These are phyloP conservation scores for Wallacemonas collosoma DNA, from an alignment of 208 protist species.

Conservation along the genomic window DNA sequence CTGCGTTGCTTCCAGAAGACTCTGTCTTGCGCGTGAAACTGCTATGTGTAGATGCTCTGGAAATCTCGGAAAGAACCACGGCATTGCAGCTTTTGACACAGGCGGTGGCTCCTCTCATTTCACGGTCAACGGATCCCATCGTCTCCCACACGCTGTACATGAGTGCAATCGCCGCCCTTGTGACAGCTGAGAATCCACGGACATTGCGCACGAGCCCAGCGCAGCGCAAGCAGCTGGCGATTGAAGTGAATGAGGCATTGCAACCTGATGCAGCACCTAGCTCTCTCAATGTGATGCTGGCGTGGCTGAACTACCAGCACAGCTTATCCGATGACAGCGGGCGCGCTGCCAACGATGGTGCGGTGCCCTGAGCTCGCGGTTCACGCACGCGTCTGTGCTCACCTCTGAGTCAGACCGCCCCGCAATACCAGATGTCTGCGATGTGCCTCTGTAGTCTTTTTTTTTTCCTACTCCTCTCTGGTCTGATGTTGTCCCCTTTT, in stretches of 20 bases:
- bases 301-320: constrained; percentile 70
- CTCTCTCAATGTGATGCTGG: constrained; percentile 62
- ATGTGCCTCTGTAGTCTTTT: background rate
- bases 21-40: constrained; percentile 59
- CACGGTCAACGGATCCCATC: constrained; percentile 31
- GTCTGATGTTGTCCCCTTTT: background rate
- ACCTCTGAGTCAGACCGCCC: background rate
- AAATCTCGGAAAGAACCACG: constrained; percentile 18
- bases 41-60: constrained; percentile 56
- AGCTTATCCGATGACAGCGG: background rate
- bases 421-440: background rate
- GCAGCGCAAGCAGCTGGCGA: constrained; percentile 28
- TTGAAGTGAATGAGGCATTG: constrained; percentile 71
- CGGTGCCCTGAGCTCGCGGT: background rate
- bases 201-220: constrained; percentile 5
- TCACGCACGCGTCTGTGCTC: background rate
- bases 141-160: constrained; percentile 38
- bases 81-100: constrained; percentile 45
- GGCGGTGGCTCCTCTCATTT: constrained; percentile 51
- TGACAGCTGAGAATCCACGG: constrained; percentile 2
- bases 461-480: background rate
- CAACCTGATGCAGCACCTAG: constrained; percentile 35
- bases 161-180: constrained; percentile 18
- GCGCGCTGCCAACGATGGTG: background rate
- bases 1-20: constrained; percentile 41